These are phyloP conservation scores for Yarrowia divulgata DNA, from an alignment of 805 yeast genomes.

Conservation along the genomic window DNA sequence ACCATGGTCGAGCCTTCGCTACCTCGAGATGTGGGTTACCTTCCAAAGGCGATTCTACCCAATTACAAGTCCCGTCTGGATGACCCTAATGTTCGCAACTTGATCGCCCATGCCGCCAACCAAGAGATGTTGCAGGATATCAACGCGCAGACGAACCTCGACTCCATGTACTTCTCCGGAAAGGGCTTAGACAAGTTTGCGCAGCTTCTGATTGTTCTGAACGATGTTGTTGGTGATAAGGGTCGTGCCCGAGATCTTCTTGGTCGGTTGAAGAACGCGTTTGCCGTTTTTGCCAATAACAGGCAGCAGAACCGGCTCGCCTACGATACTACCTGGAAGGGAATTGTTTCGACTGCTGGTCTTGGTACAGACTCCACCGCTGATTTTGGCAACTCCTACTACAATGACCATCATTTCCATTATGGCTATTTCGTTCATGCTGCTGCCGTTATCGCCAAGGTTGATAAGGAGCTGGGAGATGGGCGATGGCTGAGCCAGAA, in stretches of 20 bases:
- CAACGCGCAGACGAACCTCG: slow-evolving; percentile 60
- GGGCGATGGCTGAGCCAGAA: slow-evolving; percentile 59
- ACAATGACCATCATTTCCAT: slow-evolving; percentile 89
- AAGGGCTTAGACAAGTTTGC: slow-evolving; percentile 85
- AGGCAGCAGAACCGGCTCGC: slow-evolving; percentile 68
- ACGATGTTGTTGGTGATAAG: slow-evolving; percentile 63
- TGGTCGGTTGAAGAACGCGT: slow-evolving; percentile 65
- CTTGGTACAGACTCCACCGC: slow-evolving; percentile 54
- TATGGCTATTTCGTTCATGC: slow-evolving; percentile 85
- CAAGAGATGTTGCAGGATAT: slow-evolving; percentile 59
- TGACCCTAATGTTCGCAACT: slow-evolving; percentile 50
- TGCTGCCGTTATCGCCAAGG: slow-evolving; percentile 75
- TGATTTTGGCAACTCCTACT: slow-evolving; percentile 80
- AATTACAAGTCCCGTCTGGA: slow-evolving; percentile 51
- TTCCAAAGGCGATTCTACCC: slow-evolving; percentile 62
- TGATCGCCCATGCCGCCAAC: slow-evolving; percentile 55
- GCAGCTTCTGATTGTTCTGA: slow-evolving; percentile 71
- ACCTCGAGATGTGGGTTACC: slow-evolving; percentile 54
- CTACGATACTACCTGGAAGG: slow-evolving; percentile 79
- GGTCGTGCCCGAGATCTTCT: slow-evolving; percentile 58
- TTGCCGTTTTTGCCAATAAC: slow-evolving; percentile 69
- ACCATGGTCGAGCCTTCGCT: slow-evolving; percentile 49
- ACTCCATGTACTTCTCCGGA: slow-evolving; percentile 88
- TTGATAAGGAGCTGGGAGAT: slow-evolving; percentile 60
- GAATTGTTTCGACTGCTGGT: slow-evolving; percentile 74